Percentiles rank a stretch among this genome's conserved stretches.
phyloP scores from a whole-genome alignment of 2,329 filamentous ascomycete genomes.

The Didymella glomerata region DNA sequence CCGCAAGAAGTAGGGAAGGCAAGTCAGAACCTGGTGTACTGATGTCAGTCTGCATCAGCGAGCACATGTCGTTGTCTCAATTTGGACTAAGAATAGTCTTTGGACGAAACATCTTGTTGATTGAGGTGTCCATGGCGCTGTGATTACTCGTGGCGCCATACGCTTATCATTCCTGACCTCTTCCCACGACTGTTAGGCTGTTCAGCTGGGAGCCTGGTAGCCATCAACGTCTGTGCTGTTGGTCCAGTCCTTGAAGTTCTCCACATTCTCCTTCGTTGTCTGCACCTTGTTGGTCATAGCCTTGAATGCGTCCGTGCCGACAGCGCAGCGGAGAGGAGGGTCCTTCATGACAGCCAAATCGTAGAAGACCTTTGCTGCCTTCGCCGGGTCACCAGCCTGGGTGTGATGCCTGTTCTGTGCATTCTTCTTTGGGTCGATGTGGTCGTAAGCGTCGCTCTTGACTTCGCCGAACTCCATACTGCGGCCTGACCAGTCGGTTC shows the following conservation, averaged over 20 bases:
- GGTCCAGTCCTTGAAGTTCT: conserved; percentile 60
- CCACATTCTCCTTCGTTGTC: conserved; percentile 57
- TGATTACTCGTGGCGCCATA: neutral
- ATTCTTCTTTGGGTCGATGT: conserved; percentile 55
- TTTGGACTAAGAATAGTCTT: neutral
- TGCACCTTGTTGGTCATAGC: conserved; percentile 62
- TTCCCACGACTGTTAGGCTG: neutral
- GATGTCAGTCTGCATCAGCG: neutral
- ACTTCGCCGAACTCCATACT: conserved; percentile 58
- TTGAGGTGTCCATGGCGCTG: neutral
- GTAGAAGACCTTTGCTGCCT: conserved; percentile 62
- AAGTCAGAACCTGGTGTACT: neutral
- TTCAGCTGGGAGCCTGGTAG: conserved; percentile 42
- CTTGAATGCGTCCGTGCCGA: conserved; percentile 63
- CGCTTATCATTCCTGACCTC: too few species aligned
- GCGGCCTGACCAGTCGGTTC: conserved; percentile 58
- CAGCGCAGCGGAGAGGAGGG: conserved; percentile 61
- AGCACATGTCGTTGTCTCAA: neutral
- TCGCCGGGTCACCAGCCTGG: conserved; percentile 61
- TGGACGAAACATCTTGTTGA: neutral
- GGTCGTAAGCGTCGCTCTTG: conserved; percentile 58
- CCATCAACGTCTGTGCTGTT: conserved; percentile 60
- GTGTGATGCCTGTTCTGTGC: conserved; percentile 54
- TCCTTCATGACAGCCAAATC: conserved; percentile 63
- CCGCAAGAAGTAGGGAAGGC: neutral